Conservation (phyloP, 345 rosid species). For the Brassica juncea region DNA sequence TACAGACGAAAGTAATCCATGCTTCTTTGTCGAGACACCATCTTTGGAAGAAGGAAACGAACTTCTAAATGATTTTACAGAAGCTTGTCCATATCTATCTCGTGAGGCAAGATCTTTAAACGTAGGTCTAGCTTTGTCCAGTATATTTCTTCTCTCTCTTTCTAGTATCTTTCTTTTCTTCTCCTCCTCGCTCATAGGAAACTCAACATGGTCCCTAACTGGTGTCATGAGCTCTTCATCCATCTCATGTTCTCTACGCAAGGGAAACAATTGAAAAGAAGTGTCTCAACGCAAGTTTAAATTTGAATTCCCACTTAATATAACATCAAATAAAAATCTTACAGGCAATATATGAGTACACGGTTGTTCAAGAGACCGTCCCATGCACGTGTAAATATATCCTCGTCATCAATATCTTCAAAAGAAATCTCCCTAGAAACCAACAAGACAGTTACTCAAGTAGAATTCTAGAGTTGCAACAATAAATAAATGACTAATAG, state of each 20-base stretch:
- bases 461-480: conserved; percentile 2
- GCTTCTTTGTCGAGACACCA: conserved; percentile 45
- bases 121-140: conserved; percentile 39
- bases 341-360: conserved; percentile 86
- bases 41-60: conserved; percentile 37
- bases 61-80: conserved; percentile 34
- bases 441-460: conserved; percentile 21
- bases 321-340: conserved; percentile 38
- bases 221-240: conserved; percentile 72
- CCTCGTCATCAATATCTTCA: conserved; percentile 55
- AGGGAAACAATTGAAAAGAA: conserved; percentile 29
- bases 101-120: conserved; percentile 37
- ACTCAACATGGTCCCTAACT: conserved; percentile 64
- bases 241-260: conserved; percentile 72
- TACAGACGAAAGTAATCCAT: conserved; percentile 41
- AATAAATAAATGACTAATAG: conserved; percentile 6
- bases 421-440: conserved; percentile 61
- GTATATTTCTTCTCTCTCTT: conserved; percentile 39
- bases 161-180: conserved; percentile 44
- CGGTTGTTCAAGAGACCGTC: conserved; percentile 68
- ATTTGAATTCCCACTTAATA: neutral
- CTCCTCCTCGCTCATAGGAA: conserved; percentile 54
- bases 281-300: conserved; percentile 22
- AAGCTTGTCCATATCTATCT: conserved; percentile 37
- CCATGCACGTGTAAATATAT: conserved; percentile 71